Conservation (phyloP, 2,329 filamentous ascomycete species). For the Xylaria multiplex region DNA sequence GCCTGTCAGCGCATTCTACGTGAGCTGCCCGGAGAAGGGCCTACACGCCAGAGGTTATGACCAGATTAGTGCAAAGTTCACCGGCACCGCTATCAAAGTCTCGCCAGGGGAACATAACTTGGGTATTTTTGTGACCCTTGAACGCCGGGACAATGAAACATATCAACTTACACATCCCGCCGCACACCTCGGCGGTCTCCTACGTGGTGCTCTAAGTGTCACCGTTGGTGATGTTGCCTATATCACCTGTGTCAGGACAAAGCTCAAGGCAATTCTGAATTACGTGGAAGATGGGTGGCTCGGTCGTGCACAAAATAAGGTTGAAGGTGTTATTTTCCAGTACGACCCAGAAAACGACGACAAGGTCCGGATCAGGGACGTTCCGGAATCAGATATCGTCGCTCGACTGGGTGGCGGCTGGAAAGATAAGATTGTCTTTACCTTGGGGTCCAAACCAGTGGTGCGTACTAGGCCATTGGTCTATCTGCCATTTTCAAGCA, state of each 20-base stretch:
- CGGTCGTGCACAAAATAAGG: conserved; percentile 87
- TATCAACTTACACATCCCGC: conserved; percentile 95
- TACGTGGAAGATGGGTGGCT: conserved; percentile 97
- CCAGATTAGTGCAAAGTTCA: conserved; percentile 97
- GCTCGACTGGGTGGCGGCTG: conserved; percentile 86
- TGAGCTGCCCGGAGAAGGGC: conserved; percentile 91
- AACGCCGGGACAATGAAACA: conserved; percentile 83
- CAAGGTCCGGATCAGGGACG: conserved; percentile 82
- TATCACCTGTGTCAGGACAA: conserved; percentile 88
- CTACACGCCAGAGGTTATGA: conserved; percentile 90
- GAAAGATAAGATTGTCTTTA: conserved; percentile 76
- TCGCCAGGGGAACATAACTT: conserved; percentile 92
- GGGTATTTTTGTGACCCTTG: conserved; percentile 91
- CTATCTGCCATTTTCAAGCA: not conserved
- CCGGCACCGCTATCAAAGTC: conserved; percentile 92
- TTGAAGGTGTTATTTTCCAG: conserved; percentile 89
- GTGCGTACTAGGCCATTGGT: conserved; percentile 59
- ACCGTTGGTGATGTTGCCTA: conserved; percentile 91
- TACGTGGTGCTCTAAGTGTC: conserved; percentile 87
- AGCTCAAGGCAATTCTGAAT: conserved; percentile 89
- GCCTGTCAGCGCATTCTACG: conserved; percentile 94
- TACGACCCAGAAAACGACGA: conserved; percentile 89
- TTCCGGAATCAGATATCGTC: conserved; percentile 84
- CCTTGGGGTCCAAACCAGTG: conserved; percentile 66
- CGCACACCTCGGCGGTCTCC: conserved; percentile 88